phyloP scores from a whole-genome alignment of 345 rosid species.

The Mangifera indica region DNA sequence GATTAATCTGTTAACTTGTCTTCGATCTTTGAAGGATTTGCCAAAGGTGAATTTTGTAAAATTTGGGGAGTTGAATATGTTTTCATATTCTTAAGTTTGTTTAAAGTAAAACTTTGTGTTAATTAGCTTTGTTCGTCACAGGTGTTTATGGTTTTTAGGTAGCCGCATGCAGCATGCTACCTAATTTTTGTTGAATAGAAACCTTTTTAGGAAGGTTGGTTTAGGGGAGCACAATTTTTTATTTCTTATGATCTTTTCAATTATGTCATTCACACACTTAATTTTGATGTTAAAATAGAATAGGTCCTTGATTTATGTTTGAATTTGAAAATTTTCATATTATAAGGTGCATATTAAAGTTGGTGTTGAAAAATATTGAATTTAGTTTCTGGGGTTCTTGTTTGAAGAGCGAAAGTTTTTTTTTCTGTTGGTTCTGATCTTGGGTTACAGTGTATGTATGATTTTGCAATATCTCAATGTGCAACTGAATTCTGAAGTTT shows the following conservation, averaged over 20 bases:
- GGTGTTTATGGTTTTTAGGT: not conserved
- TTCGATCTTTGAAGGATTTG: not conserved
- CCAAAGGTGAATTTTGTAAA: not conserved
- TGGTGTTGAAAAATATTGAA: not conserved
- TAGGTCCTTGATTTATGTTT: not conserved
- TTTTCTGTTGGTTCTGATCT: slow-evolving; percentile 13
- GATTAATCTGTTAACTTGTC: slow-evolving; percentile 3
- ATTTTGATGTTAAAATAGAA: not conserved
- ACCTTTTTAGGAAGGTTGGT: not conserved
- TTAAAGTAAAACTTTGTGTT: not conserved
- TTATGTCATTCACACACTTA: not conserved
- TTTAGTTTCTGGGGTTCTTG: not conserved
- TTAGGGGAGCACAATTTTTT: not conserved
- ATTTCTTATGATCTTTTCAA: too few relatives aligned
- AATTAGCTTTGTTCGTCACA: not conserved
- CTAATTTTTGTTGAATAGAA: not conserved
- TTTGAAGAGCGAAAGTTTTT: not conserved
- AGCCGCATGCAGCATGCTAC: not conserved
- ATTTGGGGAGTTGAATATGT: not conserved
- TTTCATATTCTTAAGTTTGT: not conserved
- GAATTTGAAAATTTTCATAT: not conserved
- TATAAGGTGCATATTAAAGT: not conserved
- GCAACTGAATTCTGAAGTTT: slow-evolving; percentile 9
- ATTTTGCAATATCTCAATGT: not conserved
- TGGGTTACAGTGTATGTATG: not conserved